Base-by-base conservation (phyloP, 148 eudicot genomes). In the Cornus controversa region DNA sequence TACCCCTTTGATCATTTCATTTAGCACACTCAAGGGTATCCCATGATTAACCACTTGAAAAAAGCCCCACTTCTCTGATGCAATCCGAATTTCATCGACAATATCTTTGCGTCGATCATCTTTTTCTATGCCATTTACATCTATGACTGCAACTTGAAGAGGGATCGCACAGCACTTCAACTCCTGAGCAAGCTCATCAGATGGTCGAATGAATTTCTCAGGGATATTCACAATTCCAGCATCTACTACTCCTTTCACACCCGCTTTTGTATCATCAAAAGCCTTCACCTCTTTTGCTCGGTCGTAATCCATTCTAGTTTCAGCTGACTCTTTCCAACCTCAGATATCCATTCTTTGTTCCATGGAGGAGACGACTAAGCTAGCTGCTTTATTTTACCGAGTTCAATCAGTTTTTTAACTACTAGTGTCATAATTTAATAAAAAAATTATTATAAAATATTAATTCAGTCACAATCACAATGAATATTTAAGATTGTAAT, bases 1-100 rank as follows among this genome's bases (percentile, higher is more conserved):
- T 4, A 75, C 24, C 5, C 86, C 90, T 18, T 58, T 75, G 2
- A 85, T 69, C 90, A 87, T 85, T 0, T 62, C 78, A 8, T 87
- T 84, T 79, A 87, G 2, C 20, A 84, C 74, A 2, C 50, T 45
- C 23, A 25, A 40, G 0, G 87, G 78, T 9, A 89, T 76, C 8
- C 87, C 87, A 75, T 87, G 92, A 76, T 89, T 87, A 27, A 89
- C 75, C 63, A 87, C 81, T 71, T 85, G 90, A 34, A 89, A 89
- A 70, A 87, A 87, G 0, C 92, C 92, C 87, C 85, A 85, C 5
- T 78, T 78, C 26, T 81, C 54, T 3, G 88, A 78, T 42, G 90
- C 92, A 0, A 13, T 13, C 26, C 47, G 69, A 5, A 88, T 20
- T 16, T 73, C 42, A 23, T 75, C 22, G 0, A 85, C 69, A 8